These are phyloP conservation scores for Didymella exigua DNA, from an alignment of 2,329 filamentous ascomycete genomes.

Conservation along the genomic window DNA sequence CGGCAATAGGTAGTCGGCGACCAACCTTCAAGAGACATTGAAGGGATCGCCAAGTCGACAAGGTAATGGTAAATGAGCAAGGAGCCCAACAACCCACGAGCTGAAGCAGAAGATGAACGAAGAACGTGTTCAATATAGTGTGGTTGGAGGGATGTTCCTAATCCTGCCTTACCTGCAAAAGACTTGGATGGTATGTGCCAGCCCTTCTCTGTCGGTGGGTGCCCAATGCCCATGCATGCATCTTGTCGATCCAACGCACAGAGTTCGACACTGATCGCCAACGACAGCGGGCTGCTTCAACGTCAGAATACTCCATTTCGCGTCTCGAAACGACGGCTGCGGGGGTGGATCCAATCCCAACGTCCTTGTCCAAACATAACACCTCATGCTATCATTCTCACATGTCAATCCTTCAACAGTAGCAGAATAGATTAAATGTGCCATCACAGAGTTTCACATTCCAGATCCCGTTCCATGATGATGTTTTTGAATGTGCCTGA, in stretches of 20 bases:
- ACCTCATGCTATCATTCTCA: not conserved
- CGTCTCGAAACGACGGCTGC: constrained; percentile 1
- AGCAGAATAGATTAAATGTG: not conserved
- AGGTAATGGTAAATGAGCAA: not conserved
- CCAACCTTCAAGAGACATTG: no score
- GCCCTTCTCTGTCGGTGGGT: no score
- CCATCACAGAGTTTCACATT: not conserved
- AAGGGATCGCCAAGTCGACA: no score
- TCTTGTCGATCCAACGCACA: not conserved
- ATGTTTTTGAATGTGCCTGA: not conserved
- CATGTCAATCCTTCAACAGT: not conserved
- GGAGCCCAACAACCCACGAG: not conserved
- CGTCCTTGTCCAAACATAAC: not conserved
- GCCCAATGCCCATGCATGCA: no score
- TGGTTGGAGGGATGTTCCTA: no score
- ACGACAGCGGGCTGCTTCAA: not conserved
- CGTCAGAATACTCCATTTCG: not conserved
- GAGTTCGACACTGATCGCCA: not conserved
- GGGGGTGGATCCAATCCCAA: not conserved
- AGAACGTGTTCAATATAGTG: not conserved
- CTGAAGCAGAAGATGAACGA: not conserved
- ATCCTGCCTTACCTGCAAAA: no score
- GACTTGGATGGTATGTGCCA: no score
- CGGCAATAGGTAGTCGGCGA: no score
- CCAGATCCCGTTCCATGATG: no score